Base-by-base conservation (phyloP, 805 yeast species). In the Pichia eremophila region DNA sequence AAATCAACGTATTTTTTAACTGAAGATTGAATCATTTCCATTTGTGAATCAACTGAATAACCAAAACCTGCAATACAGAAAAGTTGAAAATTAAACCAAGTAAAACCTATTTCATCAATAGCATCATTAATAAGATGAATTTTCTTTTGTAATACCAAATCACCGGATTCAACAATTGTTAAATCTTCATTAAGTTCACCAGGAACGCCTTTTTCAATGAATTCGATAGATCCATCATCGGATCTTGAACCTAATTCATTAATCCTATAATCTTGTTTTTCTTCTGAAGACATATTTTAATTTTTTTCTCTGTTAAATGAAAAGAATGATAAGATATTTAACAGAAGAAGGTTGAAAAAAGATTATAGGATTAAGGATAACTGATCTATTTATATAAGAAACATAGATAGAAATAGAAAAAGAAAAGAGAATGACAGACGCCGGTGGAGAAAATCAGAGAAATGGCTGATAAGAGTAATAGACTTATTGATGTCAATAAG, bases 101-200 rank as follows among this genome's bases (percentile, higher is more conserved):
- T 78, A 62, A 79, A 75, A 0, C 83, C 83, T 46, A 78, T 75
- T 54, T 79, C 79, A 56, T 79, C 81, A 48, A 78, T 66, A 17
- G 83, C 80, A 48, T 74, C 61, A 58, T 77, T 76, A 44, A 77
- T 63, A 10, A 77, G 58, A 40, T 60, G 62, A 57, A 75, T 72
- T 50, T 75, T 75, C 40, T 58, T 58, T 17, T 63, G 54, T 39
- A 74, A 56, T 2, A 64, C 70, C 5, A 50, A 51, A 52, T 75
- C 79, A 40, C 46, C 48, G 40, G 51, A 54, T 50, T 59, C 64
- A 19, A 54, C 58, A 8, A 40, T 50, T 7, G 52, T 47, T 41
- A 60, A 34, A 46, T 60, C 64, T 7, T 15, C 18, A 8, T 45
- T 15, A 7, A 45, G 31, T 18, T 38, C 14, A 6, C 4, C 4